Percentiles rank a stretch among this genome's conserved stretches.
These are phyloP conservation scores for Moesziomyces sp. DNA, from an alignment of 1,284 basidiomycete genomes.

Conservation along the genomic window DNA sequence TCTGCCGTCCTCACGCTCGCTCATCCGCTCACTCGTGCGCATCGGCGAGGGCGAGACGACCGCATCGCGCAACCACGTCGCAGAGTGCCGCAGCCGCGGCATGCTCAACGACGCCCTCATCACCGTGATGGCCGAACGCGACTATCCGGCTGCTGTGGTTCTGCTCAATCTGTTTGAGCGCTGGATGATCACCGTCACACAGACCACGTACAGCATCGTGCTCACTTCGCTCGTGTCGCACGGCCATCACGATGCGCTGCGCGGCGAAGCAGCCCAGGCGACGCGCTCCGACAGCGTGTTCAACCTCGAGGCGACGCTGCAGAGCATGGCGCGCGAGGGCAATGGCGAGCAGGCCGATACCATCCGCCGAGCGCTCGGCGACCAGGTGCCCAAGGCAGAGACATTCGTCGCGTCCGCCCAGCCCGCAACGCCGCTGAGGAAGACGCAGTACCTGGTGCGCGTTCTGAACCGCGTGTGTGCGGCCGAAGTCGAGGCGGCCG, in stretches of 20 bases:
- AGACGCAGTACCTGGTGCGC: slow-evolving; percentile 40
- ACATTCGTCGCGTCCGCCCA: slow-evolving; percentile 1
- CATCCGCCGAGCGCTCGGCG: slow-evolving; percentile 1
- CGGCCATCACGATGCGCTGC: slow-evolving; percentile 16
- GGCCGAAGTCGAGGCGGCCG: slow-evolving; percentile 13
- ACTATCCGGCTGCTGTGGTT: slow-evolving; percentile 32
- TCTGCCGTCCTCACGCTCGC: slow-evolving; percentile 20
- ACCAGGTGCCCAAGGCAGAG: not conserved
- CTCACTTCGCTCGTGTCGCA: slow-evolving; percentile 17
- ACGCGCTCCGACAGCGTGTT: slow-evolving; percentile 9
- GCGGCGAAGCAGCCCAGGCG: not conserved
- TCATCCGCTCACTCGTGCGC: slow-evolving; percentile 21
- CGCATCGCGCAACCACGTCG: slow-evolving; percentile 1
- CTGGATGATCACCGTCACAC: slow-evolving; percentile 28
- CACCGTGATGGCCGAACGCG: slow-evolving; percentile 24
- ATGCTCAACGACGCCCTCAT: slow-evolving; percentile 36
- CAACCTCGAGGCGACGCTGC: slow-evolving; percentile 18
- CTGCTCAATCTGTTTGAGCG: slow-evolving; percentile 37
- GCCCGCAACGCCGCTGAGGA: slow-evolving; percentile 12
- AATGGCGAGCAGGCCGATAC: slow-evolving; percentile 8
- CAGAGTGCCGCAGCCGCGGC: slow-evolving; percentile 17
- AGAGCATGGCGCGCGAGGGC: slow-evolving; percentile 17
- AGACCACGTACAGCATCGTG: slow-evolving; percentile 23
- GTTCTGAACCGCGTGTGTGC: slow-evolving; percentile 30
- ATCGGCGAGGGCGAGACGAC: slow-evolving; percentile 17